phyloP scores from a whole-genome alignment of 2,329 filamentous ascomycete genomes.

The Fusarium sp. region DNA sequence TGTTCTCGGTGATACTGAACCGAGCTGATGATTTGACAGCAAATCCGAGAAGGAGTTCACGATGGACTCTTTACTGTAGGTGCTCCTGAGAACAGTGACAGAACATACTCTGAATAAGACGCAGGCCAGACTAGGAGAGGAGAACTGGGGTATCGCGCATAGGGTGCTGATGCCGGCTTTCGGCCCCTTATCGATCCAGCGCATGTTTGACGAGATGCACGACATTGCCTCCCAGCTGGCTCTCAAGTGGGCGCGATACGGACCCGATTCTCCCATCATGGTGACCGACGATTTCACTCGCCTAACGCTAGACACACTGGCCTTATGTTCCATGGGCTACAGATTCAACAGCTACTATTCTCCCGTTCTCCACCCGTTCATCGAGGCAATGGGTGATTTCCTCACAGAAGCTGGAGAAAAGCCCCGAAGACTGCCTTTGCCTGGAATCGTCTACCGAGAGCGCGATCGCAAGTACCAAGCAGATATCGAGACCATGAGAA shows the following conservation, averaged over 20 bases:
- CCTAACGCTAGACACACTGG: slow-evolving; percentile 60
- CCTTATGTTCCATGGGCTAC: slow-evolving; percentile 1
- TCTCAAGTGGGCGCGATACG: slow-evolving; percentile 78
- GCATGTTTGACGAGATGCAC: slow-evolving; percentile 79
- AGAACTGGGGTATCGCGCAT: slow-evolving; percentile 78
- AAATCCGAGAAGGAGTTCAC: slow-evolving; percentile 73
- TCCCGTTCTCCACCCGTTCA: background rate
- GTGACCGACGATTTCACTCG: slow-evolving; percentile 80
- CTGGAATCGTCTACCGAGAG: slow-evolving; percentile 1
- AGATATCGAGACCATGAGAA: slow-evolving; percentile 9
- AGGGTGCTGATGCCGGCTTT: slow-evolving; percentile 77
- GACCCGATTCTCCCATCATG: slow-evolving; percentile 69
- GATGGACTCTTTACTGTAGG: slow-evolving; percentile 77
- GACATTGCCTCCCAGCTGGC: slow-evolving; percentile 76
- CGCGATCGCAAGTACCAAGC: background rate
- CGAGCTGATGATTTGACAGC: slow-evolving; percentile 33
- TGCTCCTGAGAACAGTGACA: background rate
- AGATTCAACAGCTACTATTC: slow-evolving; percentile 12
- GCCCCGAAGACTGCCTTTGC: background rate
- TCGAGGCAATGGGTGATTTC: slow-evolving; percentile 4
- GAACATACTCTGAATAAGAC: background rate
- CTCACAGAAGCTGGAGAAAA: slow-evolving; percentile 8
- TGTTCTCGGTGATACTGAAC: too few relatives aligned
- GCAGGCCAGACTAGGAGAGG: slow-evolving; percentile 62
- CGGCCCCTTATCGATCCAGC: slow-evolving; percentile 75